These are phyloP conservation scores for Sutorius eximius DNA, from an alignment of 1,284 basidiomycete species.

Conservation along the genomic window DNA sequence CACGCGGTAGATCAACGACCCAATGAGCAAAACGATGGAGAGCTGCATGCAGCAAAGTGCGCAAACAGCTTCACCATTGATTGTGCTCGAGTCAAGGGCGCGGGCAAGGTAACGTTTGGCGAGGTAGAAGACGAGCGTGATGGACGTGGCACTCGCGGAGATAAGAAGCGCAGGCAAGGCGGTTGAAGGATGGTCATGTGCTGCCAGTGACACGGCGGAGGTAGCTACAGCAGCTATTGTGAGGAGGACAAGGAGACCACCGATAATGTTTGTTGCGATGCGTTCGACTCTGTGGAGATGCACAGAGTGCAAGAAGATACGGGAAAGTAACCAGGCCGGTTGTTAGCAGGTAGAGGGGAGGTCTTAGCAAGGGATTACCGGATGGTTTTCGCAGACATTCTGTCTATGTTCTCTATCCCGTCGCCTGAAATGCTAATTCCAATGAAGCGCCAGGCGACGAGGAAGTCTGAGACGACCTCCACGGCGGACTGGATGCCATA, in stretches of 20 bases:
- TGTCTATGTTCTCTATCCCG: constrained; percentile 22
- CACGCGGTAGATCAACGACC: constrained; percentile 37
- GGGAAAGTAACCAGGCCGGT: background rate
- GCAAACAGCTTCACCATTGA: constrained; percentile 45
- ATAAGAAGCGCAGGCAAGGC: constrained; percentile 41
- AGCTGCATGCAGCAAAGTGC: constrained; percentile 36
- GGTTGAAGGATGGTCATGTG: constrained; percentile 39
- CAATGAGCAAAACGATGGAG: constrained; percentile 37
- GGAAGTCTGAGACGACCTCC: constrained; percentile 18
- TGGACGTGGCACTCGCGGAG: constrained; percentile 39
- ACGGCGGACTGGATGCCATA: constrained; percentile 48
- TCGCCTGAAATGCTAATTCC: constrained; percentile 34
- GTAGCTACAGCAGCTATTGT: constrained; percentile 20
- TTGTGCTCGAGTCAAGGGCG: constrained; percentile 43
- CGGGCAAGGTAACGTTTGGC: constrained; percentile 46
- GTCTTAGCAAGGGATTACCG: constrained; percentile 22
- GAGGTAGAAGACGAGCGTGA: constrained; percentile 44
- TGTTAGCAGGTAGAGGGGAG: background rate
- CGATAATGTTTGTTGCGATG: constrained; percentile 38
- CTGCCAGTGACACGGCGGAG: constrained; percentile 1
- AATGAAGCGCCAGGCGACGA: constrained; percentile 42
- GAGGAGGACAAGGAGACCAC: constrained; percentile 38
- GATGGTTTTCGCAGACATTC: constrained; percentile 23
- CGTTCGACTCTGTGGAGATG: constrained; percentile 39
- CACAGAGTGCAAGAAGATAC: background rate